These are phyloP conservation scores for Alternaria burnsii DNA, from an alignment of 2,329 filamentous ascomycete species.

Conservation along the genomic window DNA sequence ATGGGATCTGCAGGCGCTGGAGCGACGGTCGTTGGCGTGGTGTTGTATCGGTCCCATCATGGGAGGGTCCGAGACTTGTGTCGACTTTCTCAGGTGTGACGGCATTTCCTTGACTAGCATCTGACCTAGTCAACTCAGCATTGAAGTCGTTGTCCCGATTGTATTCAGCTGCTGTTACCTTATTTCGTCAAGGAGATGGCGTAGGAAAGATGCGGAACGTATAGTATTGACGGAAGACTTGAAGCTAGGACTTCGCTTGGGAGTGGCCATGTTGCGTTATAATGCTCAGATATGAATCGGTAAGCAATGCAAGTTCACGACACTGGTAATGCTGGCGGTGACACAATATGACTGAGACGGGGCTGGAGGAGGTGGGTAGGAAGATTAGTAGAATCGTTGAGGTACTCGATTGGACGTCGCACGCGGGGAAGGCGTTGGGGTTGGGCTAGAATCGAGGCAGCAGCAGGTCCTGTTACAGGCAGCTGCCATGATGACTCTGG, in stretches of 20 bases:
- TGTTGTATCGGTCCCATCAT: background rate
- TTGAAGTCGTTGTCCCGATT: background rate
- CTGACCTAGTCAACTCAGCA: background rate
- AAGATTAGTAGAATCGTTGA: background rate
- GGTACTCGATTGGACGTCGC: background rate
- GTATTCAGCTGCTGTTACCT: slow-evolving; percentile 1
- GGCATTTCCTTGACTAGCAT: background rate
- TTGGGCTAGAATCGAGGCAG: slow-evolving; percentile 2
- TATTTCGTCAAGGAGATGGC: slow-evolving; percentile 41
- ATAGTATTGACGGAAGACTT: slow-evolving; percentile 12
- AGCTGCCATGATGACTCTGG: background rate
- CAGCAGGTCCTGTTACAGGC: background rate
- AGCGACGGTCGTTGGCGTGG: slow-evolving; percentile 4
- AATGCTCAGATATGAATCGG: slow-evolving; percentile 23
- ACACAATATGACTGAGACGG: slow-evolving; percentile 6
- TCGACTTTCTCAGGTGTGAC: background rate
- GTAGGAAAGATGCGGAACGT: slow-evolving; percentile 31
- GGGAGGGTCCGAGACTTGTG: background rate
- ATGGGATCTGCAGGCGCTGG: slow-evolving; percentile 9
- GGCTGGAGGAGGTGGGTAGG: slow-evolving; percentile 11
- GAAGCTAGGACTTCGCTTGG: slow-evolving; percentile 18
- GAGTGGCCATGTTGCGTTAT: slow-evolving; percentile 37
- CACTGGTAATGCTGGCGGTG: slow-evolving; percentile 25
- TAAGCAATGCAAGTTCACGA: slow-evolving; percentile 33
- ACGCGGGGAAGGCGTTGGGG: background rate